These are phyloP conservation scores for Ophiognomonia clavigignenti-juglandacearum DNA, from an alignment of 2,329 filamentous ascomycete genomes.

Conservation along the genomic window DNA sequence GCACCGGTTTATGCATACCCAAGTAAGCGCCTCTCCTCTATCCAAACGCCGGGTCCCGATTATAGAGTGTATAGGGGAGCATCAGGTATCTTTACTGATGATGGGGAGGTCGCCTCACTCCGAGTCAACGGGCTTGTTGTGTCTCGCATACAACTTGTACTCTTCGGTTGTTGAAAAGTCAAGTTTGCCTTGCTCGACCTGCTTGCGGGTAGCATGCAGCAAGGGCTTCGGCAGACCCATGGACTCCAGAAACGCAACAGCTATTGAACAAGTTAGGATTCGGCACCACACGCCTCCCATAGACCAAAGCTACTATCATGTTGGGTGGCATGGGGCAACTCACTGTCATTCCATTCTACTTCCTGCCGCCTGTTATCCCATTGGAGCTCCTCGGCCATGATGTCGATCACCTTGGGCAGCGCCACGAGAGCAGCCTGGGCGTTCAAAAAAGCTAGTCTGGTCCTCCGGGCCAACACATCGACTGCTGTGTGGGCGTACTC, in stretches of 20 bases:
- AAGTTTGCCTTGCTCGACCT: constrained; percentile 57
- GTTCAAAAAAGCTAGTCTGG: constrained; percentile 83
- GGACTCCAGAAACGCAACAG: constrained; percentile 55
- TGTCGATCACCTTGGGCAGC: constrained; percentile 78
- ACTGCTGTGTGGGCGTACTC: constrained; percentile 91
- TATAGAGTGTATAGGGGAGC: constrained; percentile 16
- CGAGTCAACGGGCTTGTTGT: constrained; percentile 47
- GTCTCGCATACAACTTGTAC: constrained; percentile 58
- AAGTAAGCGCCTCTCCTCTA: constrained; percentile 3
- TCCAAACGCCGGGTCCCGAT: constrained; percentile 16
- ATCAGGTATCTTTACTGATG: not conserved
- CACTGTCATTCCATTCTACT: constrained; percentile 73
- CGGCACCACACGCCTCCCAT: not conserved
- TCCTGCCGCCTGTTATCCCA: constrained; percentile 74
- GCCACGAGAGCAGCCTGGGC: constrained; percentile 86
- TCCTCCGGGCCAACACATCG: constrained; percentile 81
- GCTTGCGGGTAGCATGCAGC: constrained; percentile 50
- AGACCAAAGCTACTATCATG: no score
- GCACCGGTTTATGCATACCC: no score
- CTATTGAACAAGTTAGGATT: constrained; percentile 27
- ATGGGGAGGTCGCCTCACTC: constrained; percentile 10
- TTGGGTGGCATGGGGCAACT: constrained; percentile 25
- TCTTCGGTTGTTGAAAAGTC: constrained; percentile 52
- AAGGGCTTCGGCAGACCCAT: constrained; percentile 62
- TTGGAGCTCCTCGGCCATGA: constrained; percentile 79